Conservation (phyloP, 2,329 filamentous ascomycete species). For the Fusarium dimerum region DNA sequence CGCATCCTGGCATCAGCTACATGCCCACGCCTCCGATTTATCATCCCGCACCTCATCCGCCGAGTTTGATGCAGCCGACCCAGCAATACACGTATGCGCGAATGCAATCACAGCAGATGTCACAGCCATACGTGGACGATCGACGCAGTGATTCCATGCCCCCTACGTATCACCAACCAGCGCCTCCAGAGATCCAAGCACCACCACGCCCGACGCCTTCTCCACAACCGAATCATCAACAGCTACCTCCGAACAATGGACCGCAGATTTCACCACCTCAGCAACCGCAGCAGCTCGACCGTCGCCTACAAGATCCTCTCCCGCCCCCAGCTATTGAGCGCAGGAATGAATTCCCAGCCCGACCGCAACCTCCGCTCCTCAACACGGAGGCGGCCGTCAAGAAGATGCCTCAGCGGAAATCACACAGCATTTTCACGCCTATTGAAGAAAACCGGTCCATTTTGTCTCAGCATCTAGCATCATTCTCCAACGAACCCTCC, state of each 20-base stretch:
- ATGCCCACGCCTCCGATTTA: conserved; percentile 87
- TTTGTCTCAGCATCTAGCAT: conserved; percentile 77
- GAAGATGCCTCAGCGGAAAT: conserved; percentile 73
- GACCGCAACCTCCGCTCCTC: conserved; percentile 47
- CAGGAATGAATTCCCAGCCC: conserved; percentile 50
- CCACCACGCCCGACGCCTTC: conserved; percentile 57
- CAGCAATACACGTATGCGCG: conserved; percentile 22
- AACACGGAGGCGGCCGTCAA: conserved; percentile 56
- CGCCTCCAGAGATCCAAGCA: conserved; percentile 48
- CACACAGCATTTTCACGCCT: conserved; percentile 94
- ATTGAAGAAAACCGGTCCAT: conserved; percentile 93
- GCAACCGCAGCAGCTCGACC: conserved; percentile 38
- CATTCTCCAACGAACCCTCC: conserved; percentile 57
- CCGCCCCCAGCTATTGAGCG: conserved; percentile 53
- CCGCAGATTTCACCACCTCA: conserved; percentile 56
- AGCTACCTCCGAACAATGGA: conserved; percentile 47
- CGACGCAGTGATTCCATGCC: conserved; percentile 70
- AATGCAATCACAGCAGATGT: conserved; percentile 37
- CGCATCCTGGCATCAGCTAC: conserved; percentile 69
- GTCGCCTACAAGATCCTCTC: conserved; percentile 52
- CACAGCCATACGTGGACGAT: conserved; percentile 75
- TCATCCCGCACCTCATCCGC: conserved; percentile 53
- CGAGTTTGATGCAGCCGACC: conserved; percentile 20
- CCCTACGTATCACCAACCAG: conserved; percentile 61
- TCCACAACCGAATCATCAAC: conserved; percentile 57